Percentiles rank a stretch among this genome's conserved stretches.
Evolutionary conservation across 2,329 filamentous ascomycete genomes (phyloP).

Genomic region (Neophaeococcomyces mojaviensis): DNA sequence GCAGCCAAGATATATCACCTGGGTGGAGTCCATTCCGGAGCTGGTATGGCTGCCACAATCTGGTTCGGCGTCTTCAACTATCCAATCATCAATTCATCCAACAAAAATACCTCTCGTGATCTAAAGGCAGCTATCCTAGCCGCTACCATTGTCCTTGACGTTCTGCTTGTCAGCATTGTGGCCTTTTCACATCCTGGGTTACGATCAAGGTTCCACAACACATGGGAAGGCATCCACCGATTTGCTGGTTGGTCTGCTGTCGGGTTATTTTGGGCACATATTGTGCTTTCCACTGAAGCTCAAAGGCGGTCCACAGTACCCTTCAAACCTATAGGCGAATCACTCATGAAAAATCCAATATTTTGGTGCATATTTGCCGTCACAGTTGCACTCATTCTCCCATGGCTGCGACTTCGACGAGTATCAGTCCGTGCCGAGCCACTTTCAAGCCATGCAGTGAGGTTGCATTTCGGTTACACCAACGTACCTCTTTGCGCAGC

Average conservation of each 20-base stretch:
- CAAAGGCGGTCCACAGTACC: conserved; percentile 29
- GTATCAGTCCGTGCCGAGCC: conserved; percentile 58
- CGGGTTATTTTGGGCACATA: conserved; percentile 57
- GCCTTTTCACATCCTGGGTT: conserved; percentile 57
- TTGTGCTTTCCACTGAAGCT: conserved; percentile 47
- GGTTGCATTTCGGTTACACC: conserved; percentile 61
- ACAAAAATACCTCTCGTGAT: conserved; percentile 9
- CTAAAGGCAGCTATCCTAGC: conserved; percentile 36
- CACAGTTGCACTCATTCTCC: conserved; percentile 59
- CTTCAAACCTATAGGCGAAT: conserved; percentile 28
- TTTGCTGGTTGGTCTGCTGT: conserved; percentile 66
- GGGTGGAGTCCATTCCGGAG: conserved; percentile 48
- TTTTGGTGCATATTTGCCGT: conserved; percentile 64
- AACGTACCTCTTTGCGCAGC: conserved; percentile 51
- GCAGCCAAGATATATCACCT: conserved; percentile 47
- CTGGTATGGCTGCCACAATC: conserved; percentile 40
- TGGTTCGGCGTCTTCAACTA: conserved; percentile 40
- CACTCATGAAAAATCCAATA: conserved; percentile 41
- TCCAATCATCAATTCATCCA: conserved; percentile 23
- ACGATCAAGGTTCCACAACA: conserved; percentile 56
- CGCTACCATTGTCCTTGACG: conserved; percentile 52
- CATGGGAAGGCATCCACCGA: conserved; percentile 64
- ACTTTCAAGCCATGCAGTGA: conserved; percentile 65
- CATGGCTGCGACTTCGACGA: conserved; percentile 65
- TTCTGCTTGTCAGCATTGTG: conserved; percentile 53